phyloP scores from a whole-genome alignment of 129 eudicot species.

The Flaveria bidentis region DNA sequence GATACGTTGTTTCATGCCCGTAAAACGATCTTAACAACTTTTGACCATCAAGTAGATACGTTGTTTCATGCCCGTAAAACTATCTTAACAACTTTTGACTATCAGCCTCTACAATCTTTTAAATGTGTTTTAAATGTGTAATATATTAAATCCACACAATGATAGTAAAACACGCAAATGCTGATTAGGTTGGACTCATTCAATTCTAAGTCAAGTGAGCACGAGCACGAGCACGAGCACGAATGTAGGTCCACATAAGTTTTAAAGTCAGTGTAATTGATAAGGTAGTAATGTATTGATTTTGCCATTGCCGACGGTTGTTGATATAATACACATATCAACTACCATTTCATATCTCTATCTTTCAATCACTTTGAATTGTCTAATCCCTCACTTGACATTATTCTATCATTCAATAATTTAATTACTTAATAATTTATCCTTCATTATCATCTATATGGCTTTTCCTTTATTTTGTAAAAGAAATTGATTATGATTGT shows the following conservation, averaged over 20 bases:
- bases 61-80: too few species aligned
- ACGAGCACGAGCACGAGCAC: neutral
- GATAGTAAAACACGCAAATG: neutral
- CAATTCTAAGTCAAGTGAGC: neutral
- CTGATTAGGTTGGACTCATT: neutral
- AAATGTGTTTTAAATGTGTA: too few species aligned
- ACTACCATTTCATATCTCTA: conserved; percentile 4
- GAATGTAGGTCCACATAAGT: neutral
- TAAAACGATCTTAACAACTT: too few species aligned
- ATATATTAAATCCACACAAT: neutral
- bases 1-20: too few species aligned
- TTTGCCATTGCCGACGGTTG: conserved; percentile 22
- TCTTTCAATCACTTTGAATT: conserved; percentile 22
- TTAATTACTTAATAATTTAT: neutral
- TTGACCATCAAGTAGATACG: too few species aligned
- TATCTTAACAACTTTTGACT: too few species aligned
- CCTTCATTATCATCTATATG: too few species aligned
- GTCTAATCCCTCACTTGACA: neutral
- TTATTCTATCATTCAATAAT: neutral
- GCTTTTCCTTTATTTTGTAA: neutral
- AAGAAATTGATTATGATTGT: neutral
- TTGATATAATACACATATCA: neutral
- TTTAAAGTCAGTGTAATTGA: neutral
- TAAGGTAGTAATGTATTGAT: neutral
- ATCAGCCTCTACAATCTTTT: too few species aligned